phyloP scores from a whole-genome alignment of 2,329 filamentous ascomycete species.

The Cylindrodendrum hubeiense region DNA sequence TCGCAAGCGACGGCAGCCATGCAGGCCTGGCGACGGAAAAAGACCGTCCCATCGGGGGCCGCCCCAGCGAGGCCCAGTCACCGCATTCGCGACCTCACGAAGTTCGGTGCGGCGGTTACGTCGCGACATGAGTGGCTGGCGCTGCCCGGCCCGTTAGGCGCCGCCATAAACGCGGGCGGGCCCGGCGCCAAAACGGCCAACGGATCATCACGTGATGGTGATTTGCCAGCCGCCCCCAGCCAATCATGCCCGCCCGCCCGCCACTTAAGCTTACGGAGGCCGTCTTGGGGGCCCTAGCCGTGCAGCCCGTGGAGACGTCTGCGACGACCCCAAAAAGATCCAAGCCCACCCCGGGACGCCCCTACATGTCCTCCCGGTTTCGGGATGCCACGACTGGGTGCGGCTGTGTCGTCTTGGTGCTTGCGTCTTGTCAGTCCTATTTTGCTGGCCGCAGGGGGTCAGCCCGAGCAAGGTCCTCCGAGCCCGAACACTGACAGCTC shows the following conservation, averaged over 20 bases:
- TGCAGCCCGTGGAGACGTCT: slow-evolving; percentile 27
- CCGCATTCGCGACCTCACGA: slow-evolving; percentile 25
- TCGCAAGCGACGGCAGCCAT: neutral
- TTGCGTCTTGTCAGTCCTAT: neutral
- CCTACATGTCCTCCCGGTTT: slow-evolving; percentile 10
- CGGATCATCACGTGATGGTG: slow-evolving; percentile 18
- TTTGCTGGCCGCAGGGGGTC: neutral
- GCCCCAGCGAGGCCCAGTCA: slow-evolving; percentile 6
- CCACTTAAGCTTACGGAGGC: slow-evolving; percentile 20
- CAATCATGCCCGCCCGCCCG: slow-evolving; percentile 19
- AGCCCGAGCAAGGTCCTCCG: neutral
- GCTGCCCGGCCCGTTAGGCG: slow-evolving; percentile 30
- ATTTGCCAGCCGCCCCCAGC: neutral
- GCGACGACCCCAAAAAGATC: slow-evolving; percentile 9
- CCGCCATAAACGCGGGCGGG: slow-evolving; percentile 18
- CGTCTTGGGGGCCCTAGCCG: neutral
- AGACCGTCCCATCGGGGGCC: neutral
- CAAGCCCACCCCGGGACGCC: neutral
- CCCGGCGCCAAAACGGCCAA: slow-evolving; percentile 17
- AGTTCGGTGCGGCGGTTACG: slow-evolving; percentile 41
- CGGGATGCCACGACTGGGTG: slow-evolving; percentile 20
- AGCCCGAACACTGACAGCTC: neutral
- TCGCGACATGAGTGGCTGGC: slow-evolving; percentile 39
- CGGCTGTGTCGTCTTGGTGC: slow-evolving; percentile 4
- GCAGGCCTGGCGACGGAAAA: neutral